phyloP scores from a whole-genome alignment of 805 yeast species.

The Lipomyces oligophaga region DNA sequence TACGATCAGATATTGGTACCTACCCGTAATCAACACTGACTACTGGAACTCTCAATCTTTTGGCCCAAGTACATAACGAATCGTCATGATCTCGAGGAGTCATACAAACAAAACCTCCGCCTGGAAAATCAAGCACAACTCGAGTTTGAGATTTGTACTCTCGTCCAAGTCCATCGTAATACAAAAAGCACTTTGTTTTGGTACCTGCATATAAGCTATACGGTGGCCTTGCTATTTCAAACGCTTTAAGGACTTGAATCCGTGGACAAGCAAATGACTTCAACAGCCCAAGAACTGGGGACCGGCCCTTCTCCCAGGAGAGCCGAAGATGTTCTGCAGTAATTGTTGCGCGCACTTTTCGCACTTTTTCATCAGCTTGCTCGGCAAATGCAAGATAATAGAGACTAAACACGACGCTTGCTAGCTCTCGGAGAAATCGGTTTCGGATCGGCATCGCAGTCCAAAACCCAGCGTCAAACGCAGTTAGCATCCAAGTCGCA shows the following conservation, averaged over 20 bases:
- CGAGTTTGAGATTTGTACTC: constrained; percentile 27
- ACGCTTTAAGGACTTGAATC: constrained; percentile 13
- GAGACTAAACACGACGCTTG: constrained; percentile 30
- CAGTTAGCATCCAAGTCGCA: constrained; percentile 35
- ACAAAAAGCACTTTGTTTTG: constrained; percentile 27
- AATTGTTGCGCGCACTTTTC: constrained; percentile 31
- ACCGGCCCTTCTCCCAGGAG: constrained; percentile 34
- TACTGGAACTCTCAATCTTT: constrained; percentile 25
- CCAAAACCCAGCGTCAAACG: constrained; percentile 37
- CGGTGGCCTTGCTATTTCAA: constrained; percentile 31
- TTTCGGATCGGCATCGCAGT: constrained; percentile 34
- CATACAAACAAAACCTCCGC: constrained; percentile 36
- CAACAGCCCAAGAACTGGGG: constrained; percentile 29
- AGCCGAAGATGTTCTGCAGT: constrained; percentile 33
- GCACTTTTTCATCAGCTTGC: constrained; percentile 34
- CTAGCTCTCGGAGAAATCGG: constrained; percentile 29
- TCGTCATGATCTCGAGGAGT: constrained; percentile 33
- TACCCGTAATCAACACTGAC: constrained; percentile 30
- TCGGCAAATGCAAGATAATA: constrained; percentile 35
- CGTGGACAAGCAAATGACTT: constrained; percentile 28
- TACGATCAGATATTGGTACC: no score
- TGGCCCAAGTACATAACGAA: constrained; percentile 30
- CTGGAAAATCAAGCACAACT: constrained; percentile 31
- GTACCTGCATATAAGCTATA: constrained; percentile 27
- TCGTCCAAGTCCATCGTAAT: constrained; percentile 33